Base-by-base conservation (phyloP, 1,284 basidiomycete genomes). In the Hortiboletus rubellus region DNA sequence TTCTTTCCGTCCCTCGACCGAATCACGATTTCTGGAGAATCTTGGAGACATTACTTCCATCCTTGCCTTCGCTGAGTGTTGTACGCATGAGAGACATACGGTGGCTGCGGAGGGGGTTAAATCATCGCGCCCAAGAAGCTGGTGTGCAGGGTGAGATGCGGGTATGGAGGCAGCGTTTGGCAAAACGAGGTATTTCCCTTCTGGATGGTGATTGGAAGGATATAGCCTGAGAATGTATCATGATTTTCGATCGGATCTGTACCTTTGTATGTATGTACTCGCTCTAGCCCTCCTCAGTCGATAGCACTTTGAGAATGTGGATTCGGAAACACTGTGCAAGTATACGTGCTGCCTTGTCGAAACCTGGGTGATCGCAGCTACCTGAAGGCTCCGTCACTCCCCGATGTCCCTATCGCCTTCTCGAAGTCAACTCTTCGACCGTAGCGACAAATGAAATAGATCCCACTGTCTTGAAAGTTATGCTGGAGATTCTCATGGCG, bases 71-170 rank as follows among this genome's bases (percentile, higher is more conserved):
- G n/a, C 73, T 91, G 30, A 68, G 73, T 45, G 76, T 80, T 11
- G 74, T 91, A 31, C 79, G 86, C n/a, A 76, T 80, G 31, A 77
- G 87, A 52, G 87, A 90, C 61, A 79, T 89, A 22, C 82, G 82
- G 37, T 91, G 89, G 88, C 70, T 91, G 40, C 75, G 85, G 53
- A 79, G 78, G 50, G 88, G 87, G 0, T 80, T 91, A 71, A 84
- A 79, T 12, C 72, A 73, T 3, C 76, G 78, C 57, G 89, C 89
- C 27, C 82, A 82, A 63, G 83, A 81, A 59, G 81, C 89, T 5
- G 89, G 89, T 5, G 81, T 90, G 14, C 89, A 91, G 71, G 89
- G 89, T 43, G 86, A 90, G 70, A 86, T 91, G 83, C 75, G 78
- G 59, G 79, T 84, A 52, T 92, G 89, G 89, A 77, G 78, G 57